Evolutionary conservation across 2,329 filamentous ascomycete genomes (phyloP).

Genomic region (Chrysoporthe puriensis): DNA sequence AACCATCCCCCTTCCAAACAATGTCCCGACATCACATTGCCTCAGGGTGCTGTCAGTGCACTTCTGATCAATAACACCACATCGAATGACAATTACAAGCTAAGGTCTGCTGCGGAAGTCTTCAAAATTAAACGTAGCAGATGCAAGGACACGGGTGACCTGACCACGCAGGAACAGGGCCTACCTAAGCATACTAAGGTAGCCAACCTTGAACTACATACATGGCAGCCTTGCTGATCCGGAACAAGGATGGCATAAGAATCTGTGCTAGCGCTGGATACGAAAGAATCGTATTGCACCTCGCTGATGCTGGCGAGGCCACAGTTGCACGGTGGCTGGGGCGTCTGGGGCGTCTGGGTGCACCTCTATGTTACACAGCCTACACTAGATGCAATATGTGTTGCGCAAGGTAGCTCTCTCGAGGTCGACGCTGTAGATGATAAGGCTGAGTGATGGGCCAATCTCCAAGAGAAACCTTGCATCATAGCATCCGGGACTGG

Average conservation of each 20-base stretch:
- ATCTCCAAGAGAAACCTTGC: neutral
- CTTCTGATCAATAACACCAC: neutral
- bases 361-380: neutral
- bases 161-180: neutral
- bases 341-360: neutral
- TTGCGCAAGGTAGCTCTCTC: neutral
- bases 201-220: neutral
- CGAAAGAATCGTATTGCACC: neutral
- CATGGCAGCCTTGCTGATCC: neutral
- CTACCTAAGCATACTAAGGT: too few relatives aligned
- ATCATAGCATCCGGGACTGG: neutral
- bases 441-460: neutral
- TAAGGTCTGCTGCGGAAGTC: neutral
- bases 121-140: neutral
- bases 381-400: neutral
- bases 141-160: neutral
- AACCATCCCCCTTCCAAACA: neutral
- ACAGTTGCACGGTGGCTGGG: neutral
- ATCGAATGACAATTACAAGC: neutral
- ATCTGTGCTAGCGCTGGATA: neutral
- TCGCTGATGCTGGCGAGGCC: neutral
- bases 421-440: neutral
- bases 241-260: neutral
- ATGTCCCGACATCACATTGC: neutral
- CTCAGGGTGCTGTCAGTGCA: neutral